phyloP scores from a whole-genome alignment of 768 basidiomycete species.

The Rhizopogon roseolus region DNA sequence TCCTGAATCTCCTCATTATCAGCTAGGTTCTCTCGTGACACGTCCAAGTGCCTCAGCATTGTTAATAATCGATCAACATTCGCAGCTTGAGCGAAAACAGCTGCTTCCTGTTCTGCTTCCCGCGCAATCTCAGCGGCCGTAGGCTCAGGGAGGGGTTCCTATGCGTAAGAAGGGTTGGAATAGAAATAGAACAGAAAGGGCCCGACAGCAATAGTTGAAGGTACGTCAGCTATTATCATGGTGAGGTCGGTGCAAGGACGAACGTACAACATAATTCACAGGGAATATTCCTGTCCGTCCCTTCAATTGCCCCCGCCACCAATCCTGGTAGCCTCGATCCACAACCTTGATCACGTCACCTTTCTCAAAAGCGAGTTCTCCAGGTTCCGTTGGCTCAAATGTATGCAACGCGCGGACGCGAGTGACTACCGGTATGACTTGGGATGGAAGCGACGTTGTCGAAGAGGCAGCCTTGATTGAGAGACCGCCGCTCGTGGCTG shows the following conservation, averaged over 20 bases:
- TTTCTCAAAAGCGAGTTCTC: slow-evolving; percentile 87
- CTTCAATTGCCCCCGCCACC: slow-evolving; percentile 93
- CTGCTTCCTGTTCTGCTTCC: slow-evolving; percentile 84
- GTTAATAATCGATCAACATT: slow-evolving; percentile 78
- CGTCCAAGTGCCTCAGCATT: slow-evolving; percentile 71
- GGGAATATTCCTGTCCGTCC: slow-evolving; percentile 95
- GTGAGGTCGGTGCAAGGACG: background rate
- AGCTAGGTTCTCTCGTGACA: slow-evolving; percentile 75
- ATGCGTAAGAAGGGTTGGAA: background rate
- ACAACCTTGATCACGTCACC: slow-evolving; percentile 95
- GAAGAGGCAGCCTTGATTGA: slow-evolving; percentile 16
- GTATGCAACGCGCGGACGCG: slow-evolving; percentile 87
- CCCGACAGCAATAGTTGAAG: background rate
- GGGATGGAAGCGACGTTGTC: slow-evolving; percentile 21
- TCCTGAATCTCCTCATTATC: slow-evolving; percentile 93
- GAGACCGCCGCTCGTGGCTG: slow-evolving; percentile 28
- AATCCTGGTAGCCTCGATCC: slow-evolving; percentile 90
- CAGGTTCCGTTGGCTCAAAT: slow-evolving; percentile 82
- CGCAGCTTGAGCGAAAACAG: slow-evolving; percentile 81
- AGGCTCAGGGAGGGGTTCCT: slow-evolving; percentile 87
- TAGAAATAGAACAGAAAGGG: background rate
- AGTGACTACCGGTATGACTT: slow-evolving; percentile 47
- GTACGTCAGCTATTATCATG: background rate
- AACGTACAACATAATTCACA: slow-evolving; percentile 87
- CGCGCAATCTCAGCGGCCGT: slow-evolving; percentile 68